Base-by-base conservation (phyloP, 768 basidiomycete species). In the Suillus tomentosus region DNA sequence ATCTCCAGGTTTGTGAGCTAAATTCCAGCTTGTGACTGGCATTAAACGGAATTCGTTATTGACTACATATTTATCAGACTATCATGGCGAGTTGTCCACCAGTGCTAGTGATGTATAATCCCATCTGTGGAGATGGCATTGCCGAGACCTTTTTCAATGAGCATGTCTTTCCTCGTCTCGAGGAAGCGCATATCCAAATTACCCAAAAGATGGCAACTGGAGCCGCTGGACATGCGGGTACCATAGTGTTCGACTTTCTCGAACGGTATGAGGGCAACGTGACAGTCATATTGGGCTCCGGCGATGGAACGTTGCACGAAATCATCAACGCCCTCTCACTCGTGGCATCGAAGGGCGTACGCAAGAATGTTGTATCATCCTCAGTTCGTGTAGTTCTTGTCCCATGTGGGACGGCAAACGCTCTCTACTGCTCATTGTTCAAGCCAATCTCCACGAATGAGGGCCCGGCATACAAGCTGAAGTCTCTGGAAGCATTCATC, bases 241-340 rank as follows among this genome's bases (percentile, higher is more conserved):
- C 68, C 42, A 63, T 83, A 59, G 75, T 85, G 17, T 65, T 79
- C 40, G 70, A 79, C 6, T 78, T 82, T 66, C 69, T 89, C 57
- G 63, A 76, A 11, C 66, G 68, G 50, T 65, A 70, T 62, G 62
- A 72, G 9, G 77, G 71, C 34, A 67, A 65, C 55, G 64, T 84
- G 60, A 82, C 82, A 0, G 72, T 91, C 55, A 71, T 91, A 59
- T 79, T 95, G 31, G 85, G 84, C 17, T 94, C 95, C 5, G 96
- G 96, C 9, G 96, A 99, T 75, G 96, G 96, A 19, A 97, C 95
- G 1, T 79, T 95, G 45, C 93, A 96, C 73, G 95, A 99, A 69
- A 85, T 96, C 66, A 81, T 95, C 71, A 91, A 90, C 66, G 81
- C 81, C 13, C 72, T 93, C 40, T 74, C 79, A 43, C 70, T 72